Evolutionary conservation across 179 eudicot genomes (phyloP), one percentile per base, ranked within the genome.

Genomic region (Patellifolia procumbens): DNA sequence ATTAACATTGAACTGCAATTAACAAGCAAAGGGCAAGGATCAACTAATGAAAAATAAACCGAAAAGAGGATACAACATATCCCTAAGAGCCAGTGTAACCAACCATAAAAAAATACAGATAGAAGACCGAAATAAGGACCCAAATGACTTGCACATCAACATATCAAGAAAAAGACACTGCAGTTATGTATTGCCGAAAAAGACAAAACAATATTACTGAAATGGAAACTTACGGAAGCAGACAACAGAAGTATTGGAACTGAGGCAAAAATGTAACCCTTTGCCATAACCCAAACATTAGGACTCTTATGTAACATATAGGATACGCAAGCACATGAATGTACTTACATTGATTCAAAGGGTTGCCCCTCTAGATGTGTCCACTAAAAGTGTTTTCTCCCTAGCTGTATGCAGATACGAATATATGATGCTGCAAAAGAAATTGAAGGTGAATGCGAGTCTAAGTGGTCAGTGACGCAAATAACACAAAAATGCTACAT

Each of bases 1-100:
- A 72, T 96, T 91, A 74, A 93, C 84, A 82, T 96, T 98, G 84
- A 96, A 96, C 99, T 96, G 97, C 92, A 92, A 58, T 80, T 60
- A 71, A 71, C 79, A 83, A 70, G 72, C 55, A 73, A 72, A 81
- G 76, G 12, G 37, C 39, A 60, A 20, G 58, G 43, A 73, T 84
- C 70, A 68, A 66, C 7, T 28, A 43, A 68, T 52, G 70, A 70
- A 39, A 68, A 42, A 55, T 28, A 37, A 69, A 72, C 20, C 34
- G 26, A 37, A 29, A 60, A 66, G 48, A 45, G 31, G 62, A 28
- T 62, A 26, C 11, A 43, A 10, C 52, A 51, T n/a, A 43, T 52
- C n/a, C 31, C 65, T 19, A 9, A 51, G 35, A 60, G 52, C 32
- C 19, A 8, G 51, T 37, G 51, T 58, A 58, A 34, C 49, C 45